These are phyloP conservation scores for Breviolum minutum DNA, from an alignment of 73 alveolate species.

Conservation along the genomic window DNA sequence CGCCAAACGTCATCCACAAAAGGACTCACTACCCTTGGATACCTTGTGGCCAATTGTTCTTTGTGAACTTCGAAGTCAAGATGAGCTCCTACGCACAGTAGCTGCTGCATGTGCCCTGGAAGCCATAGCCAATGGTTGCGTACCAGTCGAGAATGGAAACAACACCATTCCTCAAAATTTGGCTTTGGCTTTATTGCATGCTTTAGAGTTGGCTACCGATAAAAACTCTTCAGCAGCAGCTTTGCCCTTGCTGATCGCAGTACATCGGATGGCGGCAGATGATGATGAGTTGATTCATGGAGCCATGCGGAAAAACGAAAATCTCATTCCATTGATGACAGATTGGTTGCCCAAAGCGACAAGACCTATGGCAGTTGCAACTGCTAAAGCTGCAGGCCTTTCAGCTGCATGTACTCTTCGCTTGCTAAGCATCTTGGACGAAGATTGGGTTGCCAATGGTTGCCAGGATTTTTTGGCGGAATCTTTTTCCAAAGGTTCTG, in stretches of 20 bases:
- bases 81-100: slow-evolving; percentile 74
- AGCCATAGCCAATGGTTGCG: slow-evolving; percentile 34
- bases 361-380: slow-evolving; percentile 32
- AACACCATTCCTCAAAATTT: slow-evolving; percentile 5
- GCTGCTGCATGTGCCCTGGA: slow-evolving; percentile 79
- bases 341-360: slow-evolving; percentile 86
- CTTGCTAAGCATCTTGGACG: slow-evolving; percentile 8
- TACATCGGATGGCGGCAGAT: slow-evolving; percentile 26
- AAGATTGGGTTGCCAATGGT: no score
- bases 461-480: no score
- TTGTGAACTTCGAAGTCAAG: slow-evolving; percentile 35
- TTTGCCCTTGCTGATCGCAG: slow-evolving; percentile 69
- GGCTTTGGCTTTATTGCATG: slow-evolving; percentile 36
- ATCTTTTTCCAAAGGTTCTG: no score
- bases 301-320: slow-evolving; percentile 37
- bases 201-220: slow-evolving; percentile 35
- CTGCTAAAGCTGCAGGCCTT: slow-evolving; percentile 79
- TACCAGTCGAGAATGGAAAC: slow-evolving; percentile 26
- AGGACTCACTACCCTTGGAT: slow-evolving; percentile 78
- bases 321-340: slow-evolving; percentile 39
- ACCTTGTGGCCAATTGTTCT: slow-evolving; percentile 60
- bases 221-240: slow-evolving; percentile 55
- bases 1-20: slow-evolving; percentile 55
- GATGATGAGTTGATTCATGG: slow-evolving; percentile 38
- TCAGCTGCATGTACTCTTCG: slow-evolving; percentile 84